Conservation (phyloP, 148 eudicot species). For the Camellia lanceoleosa region DNA sequence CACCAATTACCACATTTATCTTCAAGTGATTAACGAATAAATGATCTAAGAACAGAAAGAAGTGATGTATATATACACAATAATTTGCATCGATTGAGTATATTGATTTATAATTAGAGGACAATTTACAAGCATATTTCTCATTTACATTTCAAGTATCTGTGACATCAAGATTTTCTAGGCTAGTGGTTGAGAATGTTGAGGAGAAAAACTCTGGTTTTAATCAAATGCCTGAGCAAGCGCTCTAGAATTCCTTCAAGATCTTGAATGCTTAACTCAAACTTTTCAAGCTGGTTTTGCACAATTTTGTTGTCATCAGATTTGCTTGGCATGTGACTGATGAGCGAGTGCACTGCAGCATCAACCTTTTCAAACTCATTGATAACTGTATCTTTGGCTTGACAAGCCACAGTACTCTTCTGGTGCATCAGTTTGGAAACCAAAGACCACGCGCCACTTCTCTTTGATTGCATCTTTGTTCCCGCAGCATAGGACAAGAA, state of each 20-base stretch:
- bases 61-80: neutral
- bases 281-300: slow-evolving; percentile 12
- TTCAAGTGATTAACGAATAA: too few species aligned
- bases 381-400: neutral
- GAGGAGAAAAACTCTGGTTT: slow-evolving; percentile 25
- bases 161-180: neutral
- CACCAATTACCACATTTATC: too few species aligned
- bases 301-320: neutral
- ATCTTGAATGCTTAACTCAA: slow-evolving; percentile 15
- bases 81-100: neutral
- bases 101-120: neutral
- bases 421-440: slow-evolving; percentile 16
- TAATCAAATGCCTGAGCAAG: slow-evolving; percentile 26
- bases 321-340: slow-evolving; percentile 6
- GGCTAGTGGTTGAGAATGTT: slow-evolving; percentile 23
- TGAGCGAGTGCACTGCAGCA: slow-evolving; percentile 8
- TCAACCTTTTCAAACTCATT: slow-evolving; percentile 18
- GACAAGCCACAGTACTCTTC: neutral
- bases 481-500: slow-evolving; percentile 14
- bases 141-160: neutral
- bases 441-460: slow-evolving; percentile 17
- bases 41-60: neutral
- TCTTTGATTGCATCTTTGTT: slow-evolving; percentile 4
- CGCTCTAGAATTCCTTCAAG: slow-evolving; percentile 22
- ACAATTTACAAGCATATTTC: slow-evolving; percentile 2